A percentile compares a stretch with the other conserved stretches of the same genome.
These are phyloP conservation scores for Bruguiera gymnorhiza DNA, from an alignment of 345 rosid species.

Conservation along the genomic window DNA sequence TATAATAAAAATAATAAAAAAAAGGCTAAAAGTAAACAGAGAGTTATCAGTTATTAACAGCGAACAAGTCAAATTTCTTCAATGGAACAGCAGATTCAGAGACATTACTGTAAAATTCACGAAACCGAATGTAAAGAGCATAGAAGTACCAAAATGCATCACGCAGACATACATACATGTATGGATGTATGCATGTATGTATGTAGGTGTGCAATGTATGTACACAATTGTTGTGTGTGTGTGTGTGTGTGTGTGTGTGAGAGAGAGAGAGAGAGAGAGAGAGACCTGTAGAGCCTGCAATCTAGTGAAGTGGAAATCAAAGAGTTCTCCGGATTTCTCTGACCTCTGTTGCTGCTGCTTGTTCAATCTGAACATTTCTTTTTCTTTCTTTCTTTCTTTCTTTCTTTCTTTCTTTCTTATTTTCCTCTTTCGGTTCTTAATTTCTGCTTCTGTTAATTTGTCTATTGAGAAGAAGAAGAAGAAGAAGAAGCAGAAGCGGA, in stretches of 20 bases:
- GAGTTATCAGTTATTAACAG: neutral
- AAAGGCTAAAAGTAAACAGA: neutral
- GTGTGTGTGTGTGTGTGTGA: too few species aligned
- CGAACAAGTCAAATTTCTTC: neutral
- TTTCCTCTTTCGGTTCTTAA: neutral
- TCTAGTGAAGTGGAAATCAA: constrained; percentile 52
- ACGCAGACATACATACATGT: neutral
- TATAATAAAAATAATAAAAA: neutral
- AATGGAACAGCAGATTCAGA: constrained; percentile 8
- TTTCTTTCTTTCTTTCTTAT: neutral
- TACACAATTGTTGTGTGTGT: too few species aligned
- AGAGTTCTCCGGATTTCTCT: constrained; percentile 27
- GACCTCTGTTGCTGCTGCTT: constrained; percentile 37
- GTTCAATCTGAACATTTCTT: constrained; percentile 50
- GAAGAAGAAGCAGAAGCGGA: too few species aligned
- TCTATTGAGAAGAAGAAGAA: too few species aligned
- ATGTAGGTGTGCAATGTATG: neutral
- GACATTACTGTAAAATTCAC: neutral
- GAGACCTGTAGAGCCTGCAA: constrained; percentile 54
- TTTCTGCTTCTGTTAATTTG: too few species aligned
- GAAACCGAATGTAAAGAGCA: neutral
- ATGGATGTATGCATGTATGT: neutral
- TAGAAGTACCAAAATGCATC: neutral
- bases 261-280: neutral
- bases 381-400: neutral